A percentile compares a stretch with the other conserved stretches of the same genome.
Evolutionary conservation across 768 basidiomycete genomes (phyloP).

Genomic region (Lentinus brumalis): DNA sequence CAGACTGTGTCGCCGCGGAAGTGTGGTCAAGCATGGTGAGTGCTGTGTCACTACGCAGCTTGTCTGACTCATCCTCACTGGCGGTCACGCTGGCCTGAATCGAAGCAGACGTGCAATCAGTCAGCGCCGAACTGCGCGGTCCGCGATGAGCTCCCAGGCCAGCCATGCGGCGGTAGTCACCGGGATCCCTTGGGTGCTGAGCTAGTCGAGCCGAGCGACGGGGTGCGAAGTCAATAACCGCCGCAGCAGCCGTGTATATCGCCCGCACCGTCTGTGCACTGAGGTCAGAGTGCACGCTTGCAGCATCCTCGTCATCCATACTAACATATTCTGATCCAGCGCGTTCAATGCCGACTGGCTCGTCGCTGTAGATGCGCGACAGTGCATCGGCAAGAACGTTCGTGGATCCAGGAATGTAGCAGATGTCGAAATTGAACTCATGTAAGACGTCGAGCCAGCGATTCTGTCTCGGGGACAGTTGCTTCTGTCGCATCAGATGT

Average conservation of each 20-base stretch:
- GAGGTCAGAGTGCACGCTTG: neutral
- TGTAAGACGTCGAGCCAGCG: constrained; percentile 20
- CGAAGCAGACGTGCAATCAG: too few relatives aligned
- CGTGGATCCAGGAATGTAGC: constrained; percentile 22
- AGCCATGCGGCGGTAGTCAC: too few relatives aligned
- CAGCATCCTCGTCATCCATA: neutral
- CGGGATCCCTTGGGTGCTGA: neutral
- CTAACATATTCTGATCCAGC: constrained; percentile 8
- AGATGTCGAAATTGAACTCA: constrained; percentile 22
- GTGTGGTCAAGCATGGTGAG: too few relatives aligned
- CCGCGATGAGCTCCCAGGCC: neutral
- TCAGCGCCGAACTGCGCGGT: too few relatives aligned
- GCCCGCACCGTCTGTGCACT: neutral
- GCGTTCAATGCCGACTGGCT: constrained; percentile 9
- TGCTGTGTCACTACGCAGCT: too few relatives aligned
- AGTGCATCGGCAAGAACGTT: constrained; percentile 22
- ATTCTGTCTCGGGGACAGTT: constrained; percentile 20
- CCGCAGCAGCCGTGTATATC: neutral
- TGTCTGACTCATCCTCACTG: too few relatives aligned
- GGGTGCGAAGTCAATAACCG: neutral
- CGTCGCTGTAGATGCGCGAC: constrained; percentile 16
- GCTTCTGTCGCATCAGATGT: constrained; percentile 15
- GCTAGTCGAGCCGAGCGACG: neutral
- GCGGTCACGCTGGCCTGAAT: too few relatives aligned
- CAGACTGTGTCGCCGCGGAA: too few relatives aligned